These are phyloP conservation scores for Pseudocercospora macadamiae DNA, from an alignment of 2,329 filamentous ascomycete genomes.

Conservation along the genomic window DNA sequence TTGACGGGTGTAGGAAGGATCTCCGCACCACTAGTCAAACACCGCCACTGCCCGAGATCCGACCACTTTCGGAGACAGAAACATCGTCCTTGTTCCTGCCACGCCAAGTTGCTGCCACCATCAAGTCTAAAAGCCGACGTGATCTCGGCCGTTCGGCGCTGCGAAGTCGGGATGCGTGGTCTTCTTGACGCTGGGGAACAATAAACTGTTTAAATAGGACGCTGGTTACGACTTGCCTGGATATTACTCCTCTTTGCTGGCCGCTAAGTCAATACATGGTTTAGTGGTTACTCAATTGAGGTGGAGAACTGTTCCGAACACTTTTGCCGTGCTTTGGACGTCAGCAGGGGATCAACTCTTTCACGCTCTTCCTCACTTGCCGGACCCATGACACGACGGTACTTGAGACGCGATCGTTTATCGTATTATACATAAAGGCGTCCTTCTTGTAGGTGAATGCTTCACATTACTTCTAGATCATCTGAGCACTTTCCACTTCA, in stretches of 20 bases:
- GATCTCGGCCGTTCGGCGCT: not conserved
- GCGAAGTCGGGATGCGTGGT: not conserved
- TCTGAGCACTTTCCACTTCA: not conserved
- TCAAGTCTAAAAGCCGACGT: not conserved
- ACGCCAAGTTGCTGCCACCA: not conserved
- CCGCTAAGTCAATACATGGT: constrained; percentile 13
- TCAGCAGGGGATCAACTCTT: constrained; percentile 11
- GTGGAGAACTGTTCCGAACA: constrained; percentile 6
- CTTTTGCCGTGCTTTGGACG: constrained; percentile 13
- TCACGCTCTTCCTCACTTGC: constrained; percentile 12
- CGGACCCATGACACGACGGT: not conserved
- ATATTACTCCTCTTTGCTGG: not conserved
- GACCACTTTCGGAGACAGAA: not conserved
- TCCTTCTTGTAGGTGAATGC: not conserved
- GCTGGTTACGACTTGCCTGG: constrained; percentile 21
- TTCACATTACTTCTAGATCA: not conserved
- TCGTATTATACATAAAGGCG: not conserved
- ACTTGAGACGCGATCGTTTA: not conserved
- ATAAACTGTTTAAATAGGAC: constrained; percentile 7
- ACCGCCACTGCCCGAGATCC: not conserved
- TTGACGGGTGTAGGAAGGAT: too few relatives aligned
- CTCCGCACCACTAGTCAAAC: too few relatives aligned
- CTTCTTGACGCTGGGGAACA: not conserved
- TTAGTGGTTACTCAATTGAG: constrained; percentile 13
- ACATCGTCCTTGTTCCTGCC: not conserved